Percentiles rank a stretch among this genome's conserved stretches.
Evolutionary conservation across 1,139 yeast genomes (phyloP).

Genomic region (Sugiyamaella pinicola): DNA sequence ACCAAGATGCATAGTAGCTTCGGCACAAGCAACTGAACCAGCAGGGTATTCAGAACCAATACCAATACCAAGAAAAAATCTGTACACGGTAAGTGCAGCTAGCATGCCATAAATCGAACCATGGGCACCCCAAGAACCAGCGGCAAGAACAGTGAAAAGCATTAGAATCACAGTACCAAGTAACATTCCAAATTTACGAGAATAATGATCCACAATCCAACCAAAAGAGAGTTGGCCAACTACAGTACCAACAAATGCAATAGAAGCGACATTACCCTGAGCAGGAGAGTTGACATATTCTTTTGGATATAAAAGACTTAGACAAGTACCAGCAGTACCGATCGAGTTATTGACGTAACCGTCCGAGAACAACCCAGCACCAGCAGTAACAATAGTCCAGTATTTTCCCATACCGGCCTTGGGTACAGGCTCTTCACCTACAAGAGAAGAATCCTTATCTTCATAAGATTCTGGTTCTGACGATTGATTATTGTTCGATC

Average conservation of each 20-base stretch:
- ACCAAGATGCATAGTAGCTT: constrained; percentile 78
- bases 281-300: constrained; percentile 66
- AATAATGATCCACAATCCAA: constrained; percentile 71
- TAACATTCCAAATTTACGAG: constrained; percentile 82
- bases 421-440: constrained; percentile 13
- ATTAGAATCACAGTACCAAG: constrained; percentile 71
- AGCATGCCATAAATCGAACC: constrained; percentile 67
- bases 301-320: constrained; percentile 62
- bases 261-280: constrained; percentile 76
- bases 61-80: constrained; percentile 86
- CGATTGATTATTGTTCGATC: constrained; percentile 1
- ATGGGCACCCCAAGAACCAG: constrained; percentile 83
- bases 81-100: constrained; percentile 77
- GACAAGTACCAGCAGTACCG: constrained; percentile 71
- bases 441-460: neutral
- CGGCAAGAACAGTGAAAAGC: constrained; percentile 70
- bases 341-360: constrained; percentile 88
- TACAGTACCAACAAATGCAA: constrained; percentile 89
- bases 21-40: constrained; percentile 92
- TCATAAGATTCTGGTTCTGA: constrained; percentile 2
- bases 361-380: constrained; percentile 89
- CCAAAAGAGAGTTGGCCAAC: constrained; percentile 86
- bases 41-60: constrained; percentile 86
- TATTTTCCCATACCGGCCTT: constrained; percentile 35
- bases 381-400: constrained; percentile 85